A percentile compares a stretch with the other conserved stretches of the same genome.
These are phyloP conservation scores for Tetrahymena malaccensis DNA, from an alignment of 73 alveolate species.

Conservation along the genomic window DNA sequence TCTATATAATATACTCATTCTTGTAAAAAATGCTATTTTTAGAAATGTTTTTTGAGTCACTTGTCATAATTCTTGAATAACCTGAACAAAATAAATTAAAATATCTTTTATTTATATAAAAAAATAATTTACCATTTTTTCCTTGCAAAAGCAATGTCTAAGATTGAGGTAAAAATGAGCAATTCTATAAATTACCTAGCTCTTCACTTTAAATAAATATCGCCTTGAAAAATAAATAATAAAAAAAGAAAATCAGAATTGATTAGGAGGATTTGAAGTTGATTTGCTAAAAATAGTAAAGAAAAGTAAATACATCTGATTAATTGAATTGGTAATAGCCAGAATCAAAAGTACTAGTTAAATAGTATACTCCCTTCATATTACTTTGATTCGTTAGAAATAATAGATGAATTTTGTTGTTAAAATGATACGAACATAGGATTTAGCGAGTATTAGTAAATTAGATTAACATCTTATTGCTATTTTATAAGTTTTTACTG, in stretches of 20 bases:
- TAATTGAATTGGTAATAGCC: background rate
- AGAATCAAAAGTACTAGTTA: background rate
- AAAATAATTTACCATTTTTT: background rate
- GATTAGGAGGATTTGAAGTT: background rate
- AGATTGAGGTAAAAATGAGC: background rate
- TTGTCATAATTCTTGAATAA: background rate
- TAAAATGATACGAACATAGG: background rate
- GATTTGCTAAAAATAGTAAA: too few relatives aligned
- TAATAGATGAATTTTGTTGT: background rate
- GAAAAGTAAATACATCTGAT: background rate
- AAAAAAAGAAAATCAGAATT: too few relatives aligned
- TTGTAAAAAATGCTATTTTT: too few relatives aligned
- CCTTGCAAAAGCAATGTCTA: background rate
- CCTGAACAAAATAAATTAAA: background rate
- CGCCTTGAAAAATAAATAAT: background rate
- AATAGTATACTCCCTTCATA: background rate
- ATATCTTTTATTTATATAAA: too few relatives aligned
- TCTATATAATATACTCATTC: background rate
- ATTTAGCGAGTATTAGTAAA: background rate
- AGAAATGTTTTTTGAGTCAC: background rate
- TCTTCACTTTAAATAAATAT: background rate
- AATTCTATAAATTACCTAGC: background rate
- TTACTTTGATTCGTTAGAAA: too few relatives aligned
- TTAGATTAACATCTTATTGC: too few relatives aligned
- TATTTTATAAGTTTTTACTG: too few relatives aligned